Conservation (phyloP, 2,329 filamentous ascomycete species). For the Lithohypha guttulata region DNA sequence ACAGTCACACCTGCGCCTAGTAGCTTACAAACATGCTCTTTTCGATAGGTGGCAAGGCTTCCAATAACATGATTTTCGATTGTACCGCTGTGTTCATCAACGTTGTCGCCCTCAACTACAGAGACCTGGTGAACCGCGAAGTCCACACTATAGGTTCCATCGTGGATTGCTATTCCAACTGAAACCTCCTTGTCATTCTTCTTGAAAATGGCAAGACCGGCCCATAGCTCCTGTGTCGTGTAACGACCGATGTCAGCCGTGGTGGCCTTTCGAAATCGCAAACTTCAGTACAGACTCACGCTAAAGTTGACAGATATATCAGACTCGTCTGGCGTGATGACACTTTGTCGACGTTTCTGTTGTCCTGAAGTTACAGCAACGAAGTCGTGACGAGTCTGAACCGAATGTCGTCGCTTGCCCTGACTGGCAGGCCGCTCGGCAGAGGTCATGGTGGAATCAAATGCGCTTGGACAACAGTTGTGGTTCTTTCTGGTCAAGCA, state of each 20-base stretch:
- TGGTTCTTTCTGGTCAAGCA: no score
- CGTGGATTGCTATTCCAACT: constrained; percentile 19
- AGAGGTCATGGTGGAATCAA: no score
- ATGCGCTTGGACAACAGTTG: no score
- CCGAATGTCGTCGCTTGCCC: neutral
- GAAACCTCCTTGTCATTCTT: constrained; percentile 15
- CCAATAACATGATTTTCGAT: constrained; percentile 15
- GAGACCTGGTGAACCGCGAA: constrained; percentile 18
- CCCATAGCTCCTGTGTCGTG: constrained; percentile 16
- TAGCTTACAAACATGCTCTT: constrained; percentile 48
- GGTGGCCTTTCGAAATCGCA: neutral
- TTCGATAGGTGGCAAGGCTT: constrained; percentile 11
- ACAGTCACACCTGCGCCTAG: constrained; percentile 60
- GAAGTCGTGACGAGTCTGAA: constrained; percentile 1
- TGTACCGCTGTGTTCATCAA: constrained; percentile 9
- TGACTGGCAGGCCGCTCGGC: no score
- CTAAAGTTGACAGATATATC: constrained; percentile 15
- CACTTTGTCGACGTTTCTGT: constrained; percentile 13
- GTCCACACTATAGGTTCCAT: constrained; percentile 21
- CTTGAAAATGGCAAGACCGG: constrained; percentile 14
- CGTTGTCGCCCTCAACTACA: constrained; percentile 13
- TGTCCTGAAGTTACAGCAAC: constrained; percentile 10
- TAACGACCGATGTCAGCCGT: constrained; percentile 2
- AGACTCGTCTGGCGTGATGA: constrained; percentile 12
- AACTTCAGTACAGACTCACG: constrained; percentile 11